A percentile compares a stretch with the other conserved stretches of the same genome.
These are phyloP conservation scores for Eremothecium cymbalariae DNA, from an alignment of 1,139 yeast species.

Conservation along the genomic window DNA sequence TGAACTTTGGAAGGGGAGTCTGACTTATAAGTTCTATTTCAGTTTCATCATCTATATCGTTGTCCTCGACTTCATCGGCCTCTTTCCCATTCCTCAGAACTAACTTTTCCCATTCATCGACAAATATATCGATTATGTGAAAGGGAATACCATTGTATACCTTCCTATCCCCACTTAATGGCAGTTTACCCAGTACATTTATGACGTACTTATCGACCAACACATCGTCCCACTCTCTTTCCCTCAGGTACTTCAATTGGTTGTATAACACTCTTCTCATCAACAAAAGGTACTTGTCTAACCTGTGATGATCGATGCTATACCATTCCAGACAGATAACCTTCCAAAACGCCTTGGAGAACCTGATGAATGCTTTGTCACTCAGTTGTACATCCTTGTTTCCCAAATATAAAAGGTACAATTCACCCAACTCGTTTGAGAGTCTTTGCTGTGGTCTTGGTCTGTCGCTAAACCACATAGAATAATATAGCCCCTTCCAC, in stretches of 20 bases:
- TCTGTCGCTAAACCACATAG: conserved; percentile 95
- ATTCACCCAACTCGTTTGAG: conserved; percentile 62
- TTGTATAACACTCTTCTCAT: conserved; percentile 70
- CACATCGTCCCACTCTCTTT: conserved; percentile 48
- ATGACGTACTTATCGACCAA: conserved; percentile 40
- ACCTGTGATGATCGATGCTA: conserved; percentile 71
- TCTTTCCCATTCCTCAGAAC: conserved; percentile 41
- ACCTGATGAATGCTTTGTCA: conserved; percentile 35
- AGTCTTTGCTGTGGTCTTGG: conserved; percentile 84
- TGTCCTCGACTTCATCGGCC: conserved; percentile 38
- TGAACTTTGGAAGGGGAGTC: conserved; percentile 48
- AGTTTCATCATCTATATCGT: conserved; percentile 29
- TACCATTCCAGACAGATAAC: conserved; percentile 80
- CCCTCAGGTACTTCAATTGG: conserved; percentile 48
- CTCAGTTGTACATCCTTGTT: conserved; percentile 32
- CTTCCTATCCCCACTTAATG: conserved; percentile 51
- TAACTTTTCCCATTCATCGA: conserved; percentile 75
- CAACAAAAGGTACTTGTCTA: conserved; percentile 78
- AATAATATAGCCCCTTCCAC: conserved; percentile 89
- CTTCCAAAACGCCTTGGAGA: conserved; percentile 74
- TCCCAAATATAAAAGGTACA: conserved; percentile 35
- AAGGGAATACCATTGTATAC: conserved; percentile 72
- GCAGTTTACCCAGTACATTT: conserved; percentile 37
- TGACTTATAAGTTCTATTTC: conserved; percentile 32
- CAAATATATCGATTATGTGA: conserved; percentile 74